Evolutionary conservation across 345 rosid species (phyloP).

Genomic region (Aquilaria malaccensis): DNA sequence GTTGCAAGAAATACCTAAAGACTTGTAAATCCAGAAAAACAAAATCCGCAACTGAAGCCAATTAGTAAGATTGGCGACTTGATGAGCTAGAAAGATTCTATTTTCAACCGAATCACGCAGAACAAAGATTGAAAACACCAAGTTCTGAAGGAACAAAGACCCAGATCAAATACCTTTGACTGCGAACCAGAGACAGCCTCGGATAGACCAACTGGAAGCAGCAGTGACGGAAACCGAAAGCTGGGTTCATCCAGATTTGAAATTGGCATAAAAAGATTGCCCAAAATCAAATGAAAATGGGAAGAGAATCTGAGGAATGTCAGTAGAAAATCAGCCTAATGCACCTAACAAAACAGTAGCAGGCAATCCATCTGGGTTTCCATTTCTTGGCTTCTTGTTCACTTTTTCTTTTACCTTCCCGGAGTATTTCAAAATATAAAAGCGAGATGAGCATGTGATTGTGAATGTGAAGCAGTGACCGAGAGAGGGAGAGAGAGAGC

Average conservation of each 20-base stretch:
- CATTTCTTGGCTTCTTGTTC: conserved; percentile 20
- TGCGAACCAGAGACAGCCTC: conserved; percentile 10
- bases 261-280: conserved; percentile 6
- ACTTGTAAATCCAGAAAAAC: neutral
- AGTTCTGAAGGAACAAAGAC: conserved; percentile 7
- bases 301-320: conserved; percentile 29
- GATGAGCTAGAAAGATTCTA: neutral
- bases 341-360: neutral
- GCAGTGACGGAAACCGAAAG: conserved; percentile 16
- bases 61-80: neutral
- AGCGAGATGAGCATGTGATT: conserved; percentile 13
- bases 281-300: conserved; percentile 7
- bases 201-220: conserved; percentile 17
- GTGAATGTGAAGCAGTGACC: conserved; percentile 16
- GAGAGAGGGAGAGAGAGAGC: neutral
- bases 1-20: conserved; percentile 11
- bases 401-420: neutral
- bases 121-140: neutral
- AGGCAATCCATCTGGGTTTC: conserved; percentile 24
- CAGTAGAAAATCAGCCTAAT: conserved; percentile 15
- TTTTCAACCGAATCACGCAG: conserved; percentile 1
- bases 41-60: conserved; percentile 9
- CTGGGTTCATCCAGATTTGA: conserved; percentile 25
- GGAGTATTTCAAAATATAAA: neutral
- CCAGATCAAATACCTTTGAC: conserved; percentile 38